Percentiles rank a stretch among this genome's conserved stretches.
phyloP scores from a whole-genome alignment of 805 yeast species.

The Hanseniaspora clermontiae region DNA sequence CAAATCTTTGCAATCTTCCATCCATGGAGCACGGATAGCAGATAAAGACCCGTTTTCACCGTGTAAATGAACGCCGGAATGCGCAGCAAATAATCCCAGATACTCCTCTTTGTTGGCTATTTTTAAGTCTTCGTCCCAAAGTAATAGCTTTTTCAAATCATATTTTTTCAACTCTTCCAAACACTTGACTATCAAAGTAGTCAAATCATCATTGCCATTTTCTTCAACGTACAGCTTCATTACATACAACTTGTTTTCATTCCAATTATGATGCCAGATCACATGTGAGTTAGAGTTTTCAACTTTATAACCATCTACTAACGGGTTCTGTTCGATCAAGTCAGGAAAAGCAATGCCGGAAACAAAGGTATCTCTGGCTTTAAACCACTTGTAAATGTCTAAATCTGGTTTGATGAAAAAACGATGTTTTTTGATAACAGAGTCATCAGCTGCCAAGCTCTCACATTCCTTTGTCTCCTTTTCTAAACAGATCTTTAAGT shows the following conservation, averaged over 20 bases:
- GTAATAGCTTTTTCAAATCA: slow-evolving; percentile 22
- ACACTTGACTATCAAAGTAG: slow-evolving; percentile 26
- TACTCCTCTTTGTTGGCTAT: slow-evolving; percentile 19
- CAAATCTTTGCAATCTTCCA: slow-evolving; percentile 19
- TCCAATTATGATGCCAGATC: slow-evolving; percentile 37
- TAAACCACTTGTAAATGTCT: slow-evolving; percentile 34
- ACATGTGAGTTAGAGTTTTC: slow-evolving; percentile 26
- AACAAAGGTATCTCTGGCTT: slow-evolving; percentile 29
- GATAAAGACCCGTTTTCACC: slow-evolving; percentile 28
- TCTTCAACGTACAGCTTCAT: slow-evolving; percentile 20
- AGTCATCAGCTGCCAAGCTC: slow-evolving; percentile 17
- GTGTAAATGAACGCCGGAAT: slow-evolving; percentile 20
- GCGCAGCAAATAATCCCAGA: slow-evolving; percentile 16
- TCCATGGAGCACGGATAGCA: slow-evolving; percentile 30
- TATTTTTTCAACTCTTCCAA: slow-evolving; percentile 27
- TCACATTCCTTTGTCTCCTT: slow-evolving; percentile 20
- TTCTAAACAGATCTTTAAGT: slow-evolving; percentile 19
- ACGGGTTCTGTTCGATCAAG: slow-evolving; percentile 10
- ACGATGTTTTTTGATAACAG: slow-evolving; percentile 20
- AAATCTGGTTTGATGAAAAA: slow-evolving; percentile 30
- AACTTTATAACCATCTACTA: slow-evolving; percentile 26
- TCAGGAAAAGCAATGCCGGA: slow-evolving; percentile 20
- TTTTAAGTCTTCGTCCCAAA: slow-evolving; percentile 34
- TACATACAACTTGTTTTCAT: slow-evolving; percentile 23
- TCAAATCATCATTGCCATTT: slow-evolving; percentile 19